Percentiles rank a stretch among this genome's conserved stretches.
These are phyloP conservation scores for Penicillium janthinellum DNA, from an alignment of 2,329 filamentous ascomycete species.

Conservation along the genomic window DNA sequence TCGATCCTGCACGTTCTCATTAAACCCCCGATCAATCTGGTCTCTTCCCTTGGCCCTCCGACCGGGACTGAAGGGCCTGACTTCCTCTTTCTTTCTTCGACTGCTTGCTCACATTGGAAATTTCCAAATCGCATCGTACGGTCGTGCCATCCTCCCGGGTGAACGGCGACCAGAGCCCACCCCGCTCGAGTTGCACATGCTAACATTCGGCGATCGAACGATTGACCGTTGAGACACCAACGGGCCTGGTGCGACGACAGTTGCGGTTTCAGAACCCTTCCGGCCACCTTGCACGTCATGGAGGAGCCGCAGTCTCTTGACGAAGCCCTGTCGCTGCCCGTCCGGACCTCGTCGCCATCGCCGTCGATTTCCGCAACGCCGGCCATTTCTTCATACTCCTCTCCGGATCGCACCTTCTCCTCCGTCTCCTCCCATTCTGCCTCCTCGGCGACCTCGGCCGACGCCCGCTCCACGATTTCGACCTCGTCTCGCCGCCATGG, in stretches of 20 bases:
- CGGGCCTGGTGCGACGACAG: constrained; percentile 17
- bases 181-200: not conserved
- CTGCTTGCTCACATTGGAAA: not conserved
- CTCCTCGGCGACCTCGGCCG: constrained; percentile 46
- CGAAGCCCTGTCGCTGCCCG: constrained; percentile 23
- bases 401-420: constrained; percentile 49
- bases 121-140: not conserved
- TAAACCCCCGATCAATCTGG: constrained; percentile 23
- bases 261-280: constrained; percentile 11
- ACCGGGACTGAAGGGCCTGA: constrained; percentile 2
- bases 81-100: not conserved
- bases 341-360: constrained; percentile 43
- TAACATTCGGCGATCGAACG: constrained; percentile 3
- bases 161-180: not conserved
- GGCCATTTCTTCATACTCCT: constrained; percentile 48
- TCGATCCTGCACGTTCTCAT: constrained; percentile 26
- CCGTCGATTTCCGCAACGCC: constrained; percentile 46
- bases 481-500: constrained; percentile 64
- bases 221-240: constrained; percentile 4
- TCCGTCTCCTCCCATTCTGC: constrained; percentile 49
- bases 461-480: constrained; percentile 47
- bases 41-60: constrained; percentile 20
- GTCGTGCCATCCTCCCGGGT: not conserved
- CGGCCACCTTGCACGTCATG: constrained; percentile 18
- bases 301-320: constrained; percentile 28